Evolutionary conservation across 441 rosid species (phyloP), one percentile per base, ranked within the genome.

Genomic region (Populus trichocarpa): DNA sequence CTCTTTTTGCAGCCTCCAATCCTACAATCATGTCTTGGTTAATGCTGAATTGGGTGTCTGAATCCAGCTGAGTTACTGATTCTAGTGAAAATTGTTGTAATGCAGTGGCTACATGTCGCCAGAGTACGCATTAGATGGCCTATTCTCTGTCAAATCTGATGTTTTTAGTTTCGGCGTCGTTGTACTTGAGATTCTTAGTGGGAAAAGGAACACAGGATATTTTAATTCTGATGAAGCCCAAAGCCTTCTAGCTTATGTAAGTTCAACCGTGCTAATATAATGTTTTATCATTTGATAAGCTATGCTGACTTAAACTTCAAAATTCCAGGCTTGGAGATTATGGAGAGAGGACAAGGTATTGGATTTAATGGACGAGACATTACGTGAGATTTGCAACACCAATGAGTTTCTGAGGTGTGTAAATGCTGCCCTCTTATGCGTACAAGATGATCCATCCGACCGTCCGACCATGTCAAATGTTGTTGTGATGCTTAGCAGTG

Each of bases 381-480:
- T 89, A 11, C 14, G 74, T 4, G 79, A 75, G 72, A 83, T 80
- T 0, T 84, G 86, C 63, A 69, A 80, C 16, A n/a, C 67, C 11
- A 79, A 78, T 18, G 89, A 84, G 35, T 78, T 75, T 6, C 16
- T 85, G n/a, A 92, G 84, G 85, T 91, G 91, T 76, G 30, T 87
- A 64, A 84, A 71, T 9, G 32, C 0, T 30, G 32, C 32, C 2
- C 32, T 30, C 32, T 30, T 30, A 30, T 46, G 32, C 32, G 32
- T 22, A 16, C 88, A 90, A 81, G 92, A 89, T 79, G 89, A 91
- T 72, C 92, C 91, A 8, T 70, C 63, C 23, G 92, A 92, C 30
- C 87, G 91, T 20, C 97, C 95, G 26, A 65, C 89, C 40, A 89
- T 92, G 90, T 88, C 90, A 8, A 85, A 71, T 23, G 87, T 87